A percentile compares a stretch with the other conserved stretches of the same genome.
Evolutionary conservation across 306 rosid species (phyloP).

Genomic region (Phaseolus lunatus): DNA sequence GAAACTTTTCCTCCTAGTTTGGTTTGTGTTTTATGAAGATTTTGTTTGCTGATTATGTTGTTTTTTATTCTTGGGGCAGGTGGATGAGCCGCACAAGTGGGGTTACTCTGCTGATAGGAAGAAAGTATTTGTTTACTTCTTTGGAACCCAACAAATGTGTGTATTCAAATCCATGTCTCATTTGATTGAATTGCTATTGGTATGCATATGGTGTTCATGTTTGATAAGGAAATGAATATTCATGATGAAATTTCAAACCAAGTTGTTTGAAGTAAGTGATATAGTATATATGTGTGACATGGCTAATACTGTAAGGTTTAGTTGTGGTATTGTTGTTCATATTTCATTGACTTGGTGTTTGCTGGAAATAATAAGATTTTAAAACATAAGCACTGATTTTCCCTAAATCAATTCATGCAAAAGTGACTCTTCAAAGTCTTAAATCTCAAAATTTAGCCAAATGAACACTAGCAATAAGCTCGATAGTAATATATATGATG

Average conservation of each 20-base stretch:
- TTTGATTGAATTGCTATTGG: constrained; percentile 13
- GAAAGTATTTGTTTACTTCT: constrained; percentile 91
- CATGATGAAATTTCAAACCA: constrained; percentile 14
- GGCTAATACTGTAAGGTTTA: neutral
- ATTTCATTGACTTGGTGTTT: constrained; percentile 19
- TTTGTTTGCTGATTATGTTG: constrained; percentile 43
- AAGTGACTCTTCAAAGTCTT: neutral
- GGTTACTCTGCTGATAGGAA: constrained; percentile 85
- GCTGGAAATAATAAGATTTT: neutral
- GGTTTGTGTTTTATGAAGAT: constrained; percentile 10
- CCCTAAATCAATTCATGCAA: neutral
- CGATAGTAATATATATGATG: constrained; percentile 2
- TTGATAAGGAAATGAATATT: neutral
- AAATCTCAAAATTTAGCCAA: neutral
- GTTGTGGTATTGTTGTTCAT: neutral
- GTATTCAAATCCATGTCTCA: constrained; percentile 47
- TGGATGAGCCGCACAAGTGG: constrained; percentile 90
- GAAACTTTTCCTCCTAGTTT: neutral
- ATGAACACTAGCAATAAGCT: neutral
- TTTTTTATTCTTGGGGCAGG: constrained; percentile 63
- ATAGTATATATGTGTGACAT: constrained; percentile 15
- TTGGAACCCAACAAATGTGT: constrained; percentile 95
- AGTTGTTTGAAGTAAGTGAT: neutral
- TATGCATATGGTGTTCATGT: constrained; percentile 22
- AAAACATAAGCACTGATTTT: neutral